Base-by-base conservation (phyloP, 495 filamentous ascomycete species). In the Viridothelium virens region DNA sequence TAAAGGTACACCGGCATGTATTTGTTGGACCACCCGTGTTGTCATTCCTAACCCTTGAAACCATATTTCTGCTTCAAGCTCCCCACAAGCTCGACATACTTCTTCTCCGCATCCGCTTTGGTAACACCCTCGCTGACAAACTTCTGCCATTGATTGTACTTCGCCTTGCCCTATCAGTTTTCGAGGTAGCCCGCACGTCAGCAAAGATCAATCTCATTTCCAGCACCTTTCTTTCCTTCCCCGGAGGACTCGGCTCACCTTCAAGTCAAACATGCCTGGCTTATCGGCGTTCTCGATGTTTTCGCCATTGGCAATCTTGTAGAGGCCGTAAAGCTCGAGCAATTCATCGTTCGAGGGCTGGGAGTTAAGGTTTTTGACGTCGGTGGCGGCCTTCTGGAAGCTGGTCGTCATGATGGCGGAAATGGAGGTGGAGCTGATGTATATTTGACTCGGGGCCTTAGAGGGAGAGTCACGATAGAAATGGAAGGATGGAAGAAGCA, bases 71-170 rank as follows among this genome's bases (percentile, higher is more conserved):
- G 74, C 81, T 92, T 91, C 74, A 92, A 74, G 68, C 72, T 72
- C 76, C 89, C 85, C 66, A 92, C 85, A 67, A 86, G 74, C 75
- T 82, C 75, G 70, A 94, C 86, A 76, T 96, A 96, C 67, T 84
- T 79, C 73, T 83, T 83, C 85, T 93, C 85, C 9, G 91, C 89
- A 65, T 87, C 75, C 68, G 84, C 79, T 48, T 80, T 65, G 59
- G 79, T 83, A 62, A 87, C 75, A 62, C 81, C 82, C 62, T 86
- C 83, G 34, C 86, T 77, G 68, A 83, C 77, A 66, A 86, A 66
- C 66, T 84, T 81, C 76, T 87, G 74, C 90, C 91, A 96, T 25
- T 86, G 87, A 41, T 81, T 81, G 79, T 85, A 83, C 82, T 93
- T 94, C 68, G 85, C 86, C 79, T 91, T 93, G 76, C 78, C 85